Evolutionary conservation across 225 moss, liverwort and hornwort species (phyloP).

Genomic region (Bryoerythrophyllum caledonicum): DNA sequence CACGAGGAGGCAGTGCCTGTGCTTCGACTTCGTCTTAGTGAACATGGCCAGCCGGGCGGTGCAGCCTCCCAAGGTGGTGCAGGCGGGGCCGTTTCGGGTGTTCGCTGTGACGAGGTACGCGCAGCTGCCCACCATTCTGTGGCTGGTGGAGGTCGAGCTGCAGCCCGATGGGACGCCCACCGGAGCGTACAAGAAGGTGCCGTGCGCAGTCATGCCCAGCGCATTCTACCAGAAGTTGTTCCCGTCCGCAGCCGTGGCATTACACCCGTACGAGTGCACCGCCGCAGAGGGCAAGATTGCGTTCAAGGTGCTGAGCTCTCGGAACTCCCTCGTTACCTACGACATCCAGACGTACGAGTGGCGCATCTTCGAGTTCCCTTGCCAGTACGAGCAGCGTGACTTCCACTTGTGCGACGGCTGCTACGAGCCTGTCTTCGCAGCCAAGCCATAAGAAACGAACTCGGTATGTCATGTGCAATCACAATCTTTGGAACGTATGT

Average conservation of each 20-base stretch:
- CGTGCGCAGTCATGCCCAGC: constrained; percentile 45
- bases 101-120: constrained; percentile 47
- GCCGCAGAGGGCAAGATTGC: constrained; percentile 43
- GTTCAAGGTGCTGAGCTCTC: constrained; percentile 41
- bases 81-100: constrained; percentile 47
- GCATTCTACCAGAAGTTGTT: constrained; percentile 41
- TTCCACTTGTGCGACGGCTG: constrained; percentile 53
- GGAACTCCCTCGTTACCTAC: constrained; percentile 47
- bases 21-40: constrained; percentile 45
- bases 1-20: constrained; percentile 35
- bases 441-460: constrained; percentile 27
- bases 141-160: constrained; percentile 51
- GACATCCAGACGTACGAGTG: constrained; percentile 40
- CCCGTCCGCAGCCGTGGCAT: constrained; percentile 28
- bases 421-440: constrained; percentile 48
- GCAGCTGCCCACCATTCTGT: constrained; percentile 49
- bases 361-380: constrained; percentile 41
- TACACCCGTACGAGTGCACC: constrained; percentile 46
- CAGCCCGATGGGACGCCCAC: constrained; percentile 48
- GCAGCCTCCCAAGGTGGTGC: constrained; percentile 57
- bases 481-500: background rate
- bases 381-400: constrained; percentile 36
- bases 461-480: background rate
- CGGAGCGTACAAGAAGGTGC: constrained; percentile 39
- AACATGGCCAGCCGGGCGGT: constrained; percentile 34